Evolutionary conservation across 2,329 filamentous ascomycete genomes (phyloP), one percentile per base, ranked within the genome.

Genomic region (Nigrospora sphaerica): DNA sequence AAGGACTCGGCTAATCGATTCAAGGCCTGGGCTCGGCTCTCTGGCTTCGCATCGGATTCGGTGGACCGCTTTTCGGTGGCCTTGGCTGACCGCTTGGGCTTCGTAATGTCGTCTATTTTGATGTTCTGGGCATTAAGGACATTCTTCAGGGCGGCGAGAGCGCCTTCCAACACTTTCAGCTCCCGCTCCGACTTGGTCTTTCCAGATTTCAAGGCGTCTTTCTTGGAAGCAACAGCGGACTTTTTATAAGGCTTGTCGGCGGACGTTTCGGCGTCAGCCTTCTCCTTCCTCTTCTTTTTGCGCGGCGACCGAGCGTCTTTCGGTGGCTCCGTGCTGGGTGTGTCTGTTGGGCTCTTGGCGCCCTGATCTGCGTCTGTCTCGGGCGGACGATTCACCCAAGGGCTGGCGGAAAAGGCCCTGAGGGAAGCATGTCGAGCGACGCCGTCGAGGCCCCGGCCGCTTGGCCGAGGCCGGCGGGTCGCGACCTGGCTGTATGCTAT

Each of bases 71-170:
- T 28, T 10, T 28, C 23, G 23, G 23, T 6, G 23, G 23, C 23
- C 23, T 28, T 28, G 23, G 23, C 23, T 28, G 23, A 28, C 23
- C 23, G 32, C n/a, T 38, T 45, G 16, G 44, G 17, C n/a, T 53
- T 52, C 10, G 41, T 42, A 19, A 55, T 54, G 10, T 57, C 46
- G 13, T 52, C 52, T 6, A 62, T 52, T 34, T 56, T 54, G 39
- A 61, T 60, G 32, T 59, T 62, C 53, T 64, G 62, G 11, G 54
- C 53, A 32, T 52, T 52, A 32, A 72, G 59, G 19, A 69, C 68
- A 35, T 60, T 63, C 50, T 66, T 65, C 43, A 72, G 51, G 4
- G 67, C 59, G 13, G 56, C 50, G 43, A 72, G 53, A 13, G 68
- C 67, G 14, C 64, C 66, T 36, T 62, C 50, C 11, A 71, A 53